Base-by-base conservation (phyloP, 2,329 filamentous ascomycete genomes). In the Septoria petroselini region DNA sequence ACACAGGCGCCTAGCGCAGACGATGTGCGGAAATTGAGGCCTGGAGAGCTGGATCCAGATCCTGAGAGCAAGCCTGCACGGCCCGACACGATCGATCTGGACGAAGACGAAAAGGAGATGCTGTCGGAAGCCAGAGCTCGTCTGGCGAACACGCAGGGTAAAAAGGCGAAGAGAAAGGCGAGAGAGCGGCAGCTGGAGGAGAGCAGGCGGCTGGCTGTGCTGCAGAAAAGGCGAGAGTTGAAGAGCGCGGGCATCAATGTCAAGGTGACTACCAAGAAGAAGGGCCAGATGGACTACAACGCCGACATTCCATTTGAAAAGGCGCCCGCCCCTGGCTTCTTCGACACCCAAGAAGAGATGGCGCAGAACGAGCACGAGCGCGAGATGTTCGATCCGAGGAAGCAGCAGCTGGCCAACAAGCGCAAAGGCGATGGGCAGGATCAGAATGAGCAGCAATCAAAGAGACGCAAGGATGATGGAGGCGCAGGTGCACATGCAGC, bases 91-190 rank as follows among this genome's bases (percentile, higher is more conserved):
- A 93, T 98, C 67, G 93, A 98, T 71, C 83, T 98, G 63, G 93
- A 98, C 67, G 93, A 98, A 69, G 93, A 98, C 67, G 93, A 98
- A 71, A 97, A 98, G 75, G 93, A 98, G 72, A 98, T 98, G 93
- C 73, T 98, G 65, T 96, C 91, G 68, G 93, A 98, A 73, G 93
- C 93, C 60, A 88, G 93, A 67, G 93, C 93, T 48, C 89, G 93
- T 73, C 76, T 98, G 58, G 93, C 93, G 57, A 98, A 98, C 65
- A 97, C 93, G 8, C 93, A 97, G 71, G 93, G 93, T 68, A 98
- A 98, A 74, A 98, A 98, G 75, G 93, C 93, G 5, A 98, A 98
- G 77, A 78, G 93, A 60, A 98, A 98, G 77, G 93, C 93, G 27
- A 82, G 93, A 64, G 93, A 98, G 71, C 81, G 93, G 56, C 91